Evolutionary conservation across 108 stramenopile species (phyloP).

Genomic region (Stephanodiscus triporus): DNA sequence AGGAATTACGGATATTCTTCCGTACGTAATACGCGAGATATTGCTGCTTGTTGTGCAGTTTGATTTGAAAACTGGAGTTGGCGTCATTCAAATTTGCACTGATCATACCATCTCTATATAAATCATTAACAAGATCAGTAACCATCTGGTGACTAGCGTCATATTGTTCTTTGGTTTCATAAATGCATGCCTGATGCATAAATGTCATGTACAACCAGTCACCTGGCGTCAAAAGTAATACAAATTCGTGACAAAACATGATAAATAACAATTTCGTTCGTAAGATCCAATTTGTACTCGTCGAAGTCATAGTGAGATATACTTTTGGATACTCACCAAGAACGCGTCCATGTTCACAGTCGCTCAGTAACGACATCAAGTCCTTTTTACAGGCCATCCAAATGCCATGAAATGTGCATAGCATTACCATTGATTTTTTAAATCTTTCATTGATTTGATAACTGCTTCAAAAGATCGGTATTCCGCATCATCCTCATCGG

Average conservation of each 20-base stretch:
- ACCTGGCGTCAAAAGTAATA: not conserved
- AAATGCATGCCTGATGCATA: not conserved
- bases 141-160: not conserved
- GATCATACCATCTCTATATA: not conserved
- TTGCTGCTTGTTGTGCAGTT: not conserved
- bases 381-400: conserved; percentile 6
- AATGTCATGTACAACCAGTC: not conserved
- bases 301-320: not conserved
- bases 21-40: not conserved
- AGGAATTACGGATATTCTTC: not conserved
- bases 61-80: not conserved
- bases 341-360: not conserved
- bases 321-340: not conserved
- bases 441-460: not conserved
- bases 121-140: not conserved
- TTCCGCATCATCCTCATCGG: conserved; percentile 15
- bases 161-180: not conserved
- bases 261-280: not conserved
- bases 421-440: not conserved
- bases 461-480: conserved; percentile 3
- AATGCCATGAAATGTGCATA: conserved; percentile 18
- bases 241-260: not conserved
- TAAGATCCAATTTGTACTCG: too few species aligned
- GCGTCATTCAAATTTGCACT: not conserved
- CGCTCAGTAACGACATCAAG: not conserved